These are phyloP conservation scores for Tolypocladium album DNA, from an alignment of 2,329 filamentous ascomycete species.

Conservation along the genomic window DNA sequence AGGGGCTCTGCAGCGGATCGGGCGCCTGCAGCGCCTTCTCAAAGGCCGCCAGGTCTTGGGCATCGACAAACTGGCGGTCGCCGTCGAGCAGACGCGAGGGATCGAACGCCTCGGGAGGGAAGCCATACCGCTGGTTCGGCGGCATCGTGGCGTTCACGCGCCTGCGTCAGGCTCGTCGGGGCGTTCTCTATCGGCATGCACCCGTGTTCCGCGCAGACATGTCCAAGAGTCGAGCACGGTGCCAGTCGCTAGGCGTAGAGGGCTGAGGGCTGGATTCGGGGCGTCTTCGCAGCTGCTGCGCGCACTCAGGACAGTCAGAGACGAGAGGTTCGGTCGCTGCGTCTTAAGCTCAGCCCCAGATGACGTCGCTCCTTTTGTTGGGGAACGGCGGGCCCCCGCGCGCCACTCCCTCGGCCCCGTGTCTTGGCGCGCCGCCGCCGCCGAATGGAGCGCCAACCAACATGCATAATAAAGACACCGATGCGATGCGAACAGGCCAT, in stretches of 20 bases:
- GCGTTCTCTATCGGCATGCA: neutral
- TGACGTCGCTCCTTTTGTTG: conserved; percentile 11
- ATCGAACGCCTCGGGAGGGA: conserved; percentile 55
- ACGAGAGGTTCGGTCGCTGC: neutral
- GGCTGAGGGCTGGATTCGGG: neutral
- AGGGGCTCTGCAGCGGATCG: conserved; percentile 56
- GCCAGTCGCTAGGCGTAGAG: neutral
- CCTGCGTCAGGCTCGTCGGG: neutral
- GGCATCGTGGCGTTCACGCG: conserved; percentile 8
- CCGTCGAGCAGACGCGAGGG: conserved; percentile 63
- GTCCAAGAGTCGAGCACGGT: neutral
- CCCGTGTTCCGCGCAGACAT: neutral
- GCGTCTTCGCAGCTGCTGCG: neutral
- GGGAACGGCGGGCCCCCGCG: conserved; percentile 6
- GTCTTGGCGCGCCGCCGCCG: neutral
- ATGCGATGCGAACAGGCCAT: too few relatives aligned
- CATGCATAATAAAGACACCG: too few relatives aligned
- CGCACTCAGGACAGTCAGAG: neutral
- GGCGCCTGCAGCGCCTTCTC: conserved; percentile 73
- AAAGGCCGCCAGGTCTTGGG: conserved; percentile 67
- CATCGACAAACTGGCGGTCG: conserved; percentile 64
- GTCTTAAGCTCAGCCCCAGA: neutral
- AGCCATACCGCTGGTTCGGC: conserved; percentile 36
- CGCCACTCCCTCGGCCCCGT: neutral
- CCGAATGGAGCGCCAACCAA: neutral